Conservation (phyloP, 805 yeast species). For the Kazachstania kunashirensis region DNA sequence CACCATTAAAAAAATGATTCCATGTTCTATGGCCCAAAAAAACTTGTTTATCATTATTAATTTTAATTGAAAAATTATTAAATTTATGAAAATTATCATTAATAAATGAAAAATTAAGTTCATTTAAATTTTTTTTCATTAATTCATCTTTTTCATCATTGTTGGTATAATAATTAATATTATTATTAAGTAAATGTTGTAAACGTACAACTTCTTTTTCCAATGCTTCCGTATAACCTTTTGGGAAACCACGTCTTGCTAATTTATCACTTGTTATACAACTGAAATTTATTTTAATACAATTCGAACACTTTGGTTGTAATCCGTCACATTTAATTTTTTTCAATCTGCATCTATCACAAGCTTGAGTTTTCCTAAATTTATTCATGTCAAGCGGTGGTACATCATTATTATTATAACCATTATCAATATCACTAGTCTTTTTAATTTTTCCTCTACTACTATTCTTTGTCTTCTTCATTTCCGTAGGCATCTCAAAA, state of each 20-base stretch:
- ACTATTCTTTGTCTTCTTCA: too few relatives aligned
- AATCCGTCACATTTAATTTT: slow-evolving; percentile 47
- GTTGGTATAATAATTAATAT: not conserved
- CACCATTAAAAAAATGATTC: slow-evolving; percentile 9
- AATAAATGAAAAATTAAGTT: slow-evolving; percentile 14
- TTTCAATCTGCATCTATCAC: slow-evolving; percentile 64
- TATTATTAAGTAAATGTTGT: slow-evolving; percentile 33
- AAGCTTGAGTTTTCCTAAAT: slow-evolving; percentile 59
- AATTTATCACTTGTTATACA: slow-evolving; percentile 67
- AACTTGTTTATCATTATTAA: slow-evolving; percentile 5
- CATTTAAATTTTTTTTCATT: not conserved
- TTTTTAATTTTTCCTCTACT: too few relatives aligned
- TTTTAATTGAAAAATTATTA: slow-evolving; percentile 11
- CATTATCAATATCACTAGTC: too few relatives aligned
- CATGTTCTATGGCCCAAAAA: slow-evolving; percentile 23
- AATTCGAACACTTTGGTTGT: slow-evolving; percentile 46
- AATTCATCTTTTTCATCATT: not conserved
- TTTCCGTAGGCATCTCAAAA: too few relatives aligned
- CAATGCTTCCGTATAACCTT: slow-evolving; percentile 69
- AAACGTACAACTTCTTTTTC: slow-evolving; percentile 52
- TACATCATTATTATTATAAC: too few relatives aligned
- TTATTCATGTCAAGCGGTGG: not conserved
- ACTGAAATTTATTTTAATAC: slow-evolving; percentile 52
- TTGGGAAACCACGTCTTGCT: slow-evolving; percentile 69
- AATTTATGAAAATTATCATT: slow-evolving; percentile 22